Base-by-base conservation (phyloP, 371 early-diverging fungal genomes). In the Actinomucor elegans region DNA sequence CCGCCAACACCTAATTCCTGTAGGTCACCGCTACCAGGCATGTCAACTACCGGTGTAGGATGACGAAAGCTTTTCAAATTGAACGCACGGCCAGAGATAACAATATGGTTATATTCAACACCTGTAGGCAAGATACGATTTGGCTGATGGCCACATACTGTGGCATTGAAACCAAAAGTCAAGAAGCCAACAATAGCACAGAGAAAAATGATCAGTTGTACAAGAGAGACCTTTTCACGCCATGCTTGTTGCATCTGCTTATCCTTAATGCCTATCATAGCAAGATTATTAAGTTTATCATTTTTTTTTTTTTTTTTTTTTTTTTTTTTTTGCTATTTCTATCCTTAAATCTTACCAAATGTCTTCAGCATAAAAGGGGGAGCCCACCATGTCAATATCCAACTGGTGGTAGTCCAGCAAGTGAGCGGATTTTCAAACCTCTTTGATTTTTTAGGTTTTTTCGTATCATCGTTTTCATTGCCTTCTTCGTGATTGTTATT, bases 141-240 rank as follows among this genome's bases (percentile, higher is more conserved):
- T 1, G 79, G 75, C n/a, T 75, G 76, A 40, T 62, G 62, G 9
- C 86, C 79, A 66, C 86, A 86, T 0, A 86, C 65, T 3, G 79
- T 73, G 11, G 81, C 73, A 23, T 85, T 71, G 58, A 86, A 82
- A 9, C 85, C 84, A 49, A 89, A 71, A 0, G 87, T 89, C 37
- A 89, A 50, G 59, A 86, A 89, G 14, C 84, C 87, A 8, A 89
- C 84, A 41, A 75, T 52, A 5, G 59, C 73, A 66, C 87, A 83
- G 36, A 91, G 71, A 20, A 78, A 42, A 9, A 83, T 51, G 45
- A 91, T 91, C 44, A 93, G 82, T 48, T 86, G 85, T 28, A 87
- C 86, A 10, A 94, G 71, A 0, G 91, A 77, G 1, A 94, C 75
- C 59, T 96, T 96, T 66, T 96, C 96, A 51, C 96, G 84, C 94